Evolutionary conservation across 1,284 basidiomycete species (phyloP), one percentile per base, ranked within the genome.

Genomic region (Microbotryum lychnidis-dioicae): DNA sequence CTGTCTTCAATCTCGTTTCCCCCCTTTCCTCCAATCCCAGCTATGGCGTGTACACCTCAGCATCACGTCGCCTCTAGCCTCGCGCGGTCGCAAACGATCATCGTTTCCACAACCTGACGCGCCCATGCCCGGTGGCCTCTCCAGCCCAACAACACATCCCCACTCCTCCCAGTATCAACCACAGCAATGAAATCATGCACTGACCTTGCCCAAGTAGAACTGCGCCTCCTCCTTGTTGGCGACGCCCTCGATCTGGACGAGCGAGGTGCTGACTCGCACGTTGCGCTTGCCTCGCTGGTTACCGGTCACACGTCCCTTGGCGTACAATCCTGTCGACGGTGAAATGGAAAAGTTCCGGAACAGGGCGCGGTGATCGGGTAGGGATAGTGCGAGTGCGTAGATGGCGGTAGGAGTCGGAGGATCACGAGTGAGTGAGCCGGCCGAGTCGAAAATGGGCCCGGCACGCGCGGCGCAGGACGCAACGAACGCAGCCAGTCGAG

Each of bases 231-330:
- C 85, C 80, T 91, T 89, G 74, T 81, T 86, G 73, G 86, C 84
- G 62, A 97, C 93, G 77, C 94, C 94, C 81, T 98, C 94, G 76
- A 98, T 91, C 80, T 94, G 90, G 76, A 98, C 80, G 73, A 98
- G 85, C 63, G 91, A 90, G 70, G 92, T 96, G 83, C 94, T 94
- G 76, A 91, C 91, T 76, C 86, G 83, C 69, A 87, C 83, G 83
- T 96, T 97, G 77, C 91, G 87, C 83, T 97, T 97, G 73, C 89
- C 91, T 73, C 96, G 90, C 83, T 97, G 94, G 89, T 96, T 90
- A 72, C 92, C 91, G 76, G 97, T 83, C 76, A 98, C 86, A 75
- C 94, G 91, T 79, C 91, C 96, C 84, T 97, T 97, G 80, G 80
- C 80, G 85, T 97, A 97, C 76, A 97, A 54, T 42, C 65, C 62